phyloP scores from a whole-genome alignment of 2,329 filamentous ascomycete genomes.

The Sporothrix euskadiensis region DNA sequence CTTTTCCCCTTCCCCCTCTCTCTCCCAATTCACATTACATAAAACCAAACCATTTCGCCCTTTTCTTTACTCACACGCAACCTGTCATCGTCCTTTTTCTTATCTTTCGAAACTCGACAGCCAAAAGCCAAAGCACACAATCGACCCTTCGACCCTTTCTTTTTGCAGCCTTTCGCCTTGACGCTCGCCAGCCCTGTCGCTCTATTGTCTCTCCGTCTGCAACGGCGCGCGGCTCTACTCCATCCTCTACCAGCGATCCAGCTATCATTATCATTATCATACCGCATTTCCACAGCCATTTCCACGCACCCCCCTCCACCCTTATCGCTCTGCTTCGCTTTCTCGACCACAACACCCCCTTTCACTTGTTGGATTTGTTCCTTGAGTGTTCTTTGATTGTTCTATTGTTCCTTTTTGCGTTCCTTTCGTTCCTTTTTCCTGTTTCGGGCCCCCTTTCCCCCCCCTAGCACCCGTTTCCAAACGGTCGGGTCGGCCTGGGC shows the following conservation, averaged over 20 bases:
- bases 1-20: constrained; percentile 32
- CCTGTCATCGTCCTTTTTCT: constrained; percentile 44
- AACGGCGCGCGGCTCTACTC: constrained; percentile 27
- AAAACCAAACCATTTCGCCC: constrained; percentile 49
- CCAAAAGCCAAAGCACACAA: constrained; percentile 30
- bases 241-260: background rate
- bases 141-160: constrained; percentile 8
- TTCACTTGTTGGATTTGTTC: constrained; percentile 21
- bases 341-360: constrained; percentile 10
- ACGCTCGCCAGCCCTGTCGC: constrained; percentile 17
- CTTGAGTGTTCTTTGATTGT: constrained; percentile 19
- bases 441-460: background rate
- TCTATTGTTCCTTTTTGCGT: constrained; percentile 24
- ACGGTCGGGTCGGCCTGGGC: constrained; percentile 25
- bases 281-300: constrained; percentile 11
- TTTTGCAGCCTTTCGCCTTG: constrained; percentile 8
- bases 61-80: constrained; percentile 46
- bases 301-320: constrained; percentile 23
- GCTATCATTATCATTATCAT: constrained; percentile 27
- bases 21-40: constrained; percentile 49
- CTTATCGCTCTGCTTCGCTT: constrained; percentile 15
- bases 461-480: constrained; percentile 28
- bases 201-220: background rate
- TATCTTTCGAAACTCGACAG: constrained; percentile 39
- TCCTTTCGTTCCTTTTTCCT: constrained; percentile 10